Evolutionary conservation across 2,329 filamentous ascomycete genomes (phyloP).

Genomic region (Myriosclerotinia duriaeana): DNA sequence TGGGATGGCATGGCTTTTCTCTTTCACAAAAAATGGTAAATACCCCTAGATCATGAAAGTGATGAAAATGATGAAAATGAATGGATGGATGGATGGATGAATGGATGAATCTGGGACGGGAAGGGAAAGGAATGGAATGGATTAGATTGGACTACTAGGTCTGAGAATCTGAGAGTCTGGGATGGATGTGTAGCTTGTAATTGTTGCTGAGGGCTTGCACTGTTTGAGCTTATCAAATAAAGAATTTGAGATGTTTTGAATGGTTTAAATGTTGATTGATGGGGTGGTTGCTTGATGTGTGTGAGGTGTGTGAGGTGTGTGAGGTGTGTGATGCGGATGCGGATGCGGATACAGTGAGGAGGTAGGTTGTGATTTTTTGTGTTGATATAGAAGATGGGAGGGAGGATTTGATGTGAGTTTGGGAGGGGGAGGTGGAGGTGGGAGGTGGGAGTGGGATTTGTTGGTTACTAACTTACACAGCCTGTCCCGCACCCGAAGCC

Average conservation of each 20-base stretch:
- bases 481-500: not conserved
- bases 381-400: too few species aligned
- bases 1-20: not conserved
- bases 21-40: not conserved
- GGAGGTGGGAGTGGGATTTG: too few species aligned
- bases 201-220: not conserved
- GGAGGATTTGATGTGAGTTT: too few species aligned
- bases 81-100: not conserved
- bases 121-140: not conserved
- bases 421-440: too few species aligned
- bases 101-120: conserved; percentile 8
- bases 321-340: too few species aligned
- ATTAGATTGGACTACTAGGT: not conserved
- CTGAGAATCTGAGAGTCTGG: not conserved
- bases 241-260: not conserved
- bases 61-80: not conserved
- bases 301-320: too few species aligned
- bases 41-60: conserved; percentile 1
- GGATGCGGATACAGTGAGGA: too few species aligned
- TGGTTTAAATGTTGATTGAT: too few species aligned
- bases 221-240: not conserved
- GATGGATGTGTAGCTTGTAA: not conserved
- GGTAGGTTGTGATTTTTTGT: too few species aligned
- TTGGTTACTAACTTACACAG: not conserved
- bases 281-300: not conserved